phyloP scores from a whole-genome alignment of 2,329 filamentous ascomycete genomes.

The Aspergillus tamarii region DNA sequence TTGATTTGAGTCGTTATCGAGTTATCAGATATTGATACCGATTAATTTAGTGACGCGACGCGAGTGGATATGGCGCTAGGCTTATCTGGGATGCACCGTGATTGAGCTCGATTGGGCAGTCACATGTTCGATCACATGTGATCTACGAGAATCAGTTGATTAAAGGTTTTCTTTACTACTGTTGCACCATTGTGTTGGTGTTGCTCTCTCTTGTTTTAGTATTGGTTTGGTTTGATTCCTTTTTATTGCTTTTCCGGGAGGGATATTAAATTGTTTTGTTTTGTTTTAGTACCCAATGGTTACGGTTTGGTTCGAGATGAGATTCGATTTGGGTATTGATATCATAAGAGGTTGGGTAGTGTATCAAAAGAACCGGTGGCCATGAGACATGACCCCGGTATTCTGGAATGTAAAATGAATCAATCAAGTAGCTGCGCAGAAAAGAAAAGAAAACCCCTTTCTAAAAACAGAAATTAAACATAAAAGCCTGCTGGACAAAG shows the following conservation, averaged over 20 bases:
- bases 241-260: fast-evolving
- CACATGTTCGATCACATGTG: constrained; percentile 11
- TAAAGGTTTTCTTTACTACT: neutral
- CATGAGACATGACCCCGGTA: constrained; percentile 6
- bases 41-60: constrained; percentile 21
- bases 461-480: neutral
- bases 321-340: neutral
- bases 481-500: neutral
- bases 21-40: constrained; percentile 17
- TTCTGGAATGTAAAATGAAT: neutral
- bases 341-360: neutral
- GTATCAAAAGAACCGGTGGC: neutral
- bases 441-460: neutral
- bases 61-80: neutral
- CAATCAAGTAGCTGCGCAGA: constrained; percentile 9
- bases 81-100: constrained; percentile 13
- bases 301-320: neutral
- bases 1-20: neutral
- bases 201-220: neutral
- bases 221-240: neutral
- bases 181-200: neutral
- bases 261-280: no score
- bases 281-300: neutral
- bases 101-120: constrained; percentile 19
- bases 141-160: constrained; percentile 5